Base-by-base conservation (phyloP, 257 asterid genomes). In the Datura wrightii region DNA sequence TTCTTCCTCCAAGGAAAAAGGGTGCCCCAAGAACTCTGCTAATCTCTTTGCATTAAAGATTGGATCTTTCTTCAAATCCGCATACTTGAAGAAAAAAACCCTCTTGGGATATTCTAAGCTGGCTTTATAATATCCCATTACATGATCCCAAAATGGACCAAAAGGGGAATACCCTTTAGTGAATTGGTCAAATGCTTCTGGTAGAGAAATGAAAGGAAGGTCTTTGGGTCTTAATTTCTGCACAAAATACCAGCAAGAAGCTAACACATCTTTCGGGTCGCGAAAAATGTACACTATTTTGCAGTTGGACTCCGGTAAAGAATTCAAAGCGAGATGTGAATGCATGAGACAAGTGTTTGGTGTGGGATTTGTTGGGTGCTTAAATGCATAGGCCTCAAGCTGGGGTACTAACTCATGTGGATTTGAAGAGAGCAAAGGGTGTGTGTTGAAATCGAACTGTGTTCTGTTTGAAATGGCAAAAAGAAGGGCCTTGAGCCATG, bases 101-200 rank as follows among this genome's bases (percentile, higher is more conserved):
- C 44, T 88, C 5, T 79, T 54, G 10, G 88, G 90, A 10, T 8
- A 60, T 39, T 88, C 88, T 14, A 83, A 9, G 46, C 88, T 88
- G 1, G 90, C 88, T 74, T 85, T 87, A 85, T 79, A 86, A 63
- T 89, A 92, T 37, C 91, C 92, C 82, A 86, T 39, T 13, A 90
- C 91, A 50, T 92, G 93, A 39, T 92, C 93, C 85, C 90, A 84
- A 60, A 88, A 89, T 1, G 92, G 87, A 1, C 94, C 94, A 19
- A 84, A 90, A 1, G 91, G 92, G 6, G 85, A 82, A 37, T 42
- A 71, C 3, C 94, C 94, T 0, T 46, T 37, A 31, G 88, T 52
- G 34, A 92, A 90, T 34, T 70, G 91, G 0, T 89, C 86, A 37
- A 84, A 67, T 4, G 92, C 92, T 79, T 42, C 87, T 1, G 55